A percentile compares a stretch with the other conserved stretches of the same genome.
Conservation (phyloP, 108 stramenopile species). For the Mediolabrus comicus region DNA sequence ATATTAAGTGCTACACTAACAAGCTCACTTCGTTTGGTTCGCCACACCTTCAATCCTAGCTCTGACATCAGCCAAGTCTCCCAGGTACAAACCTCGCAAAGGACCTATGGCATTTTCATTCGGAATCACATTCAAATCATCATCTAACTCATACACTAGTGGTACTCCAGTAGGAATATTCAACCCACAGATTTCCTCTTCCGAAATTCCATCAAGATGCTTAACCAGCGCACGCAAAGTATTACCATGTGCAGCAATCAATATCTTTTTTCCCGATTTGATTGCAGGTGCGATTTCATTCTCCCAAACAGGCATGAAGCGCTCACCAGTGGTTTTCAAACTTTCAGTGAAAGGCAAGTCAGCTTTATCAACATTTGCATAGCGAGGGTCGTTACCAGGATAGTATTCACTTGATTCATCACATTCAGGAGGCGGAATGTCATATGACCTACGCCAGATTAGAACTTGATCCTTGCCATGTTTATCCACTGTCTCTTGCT, state of each 20-base stretch:
- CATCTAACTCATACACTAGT: slow-evolving; percentile 92
- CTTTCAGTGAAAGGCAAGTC: slow-evolving; percentile 86
- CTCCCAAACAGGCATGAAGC: slow-evolving; percentile 95
- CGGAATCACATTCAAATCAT: slow-evolving; percentile 87
- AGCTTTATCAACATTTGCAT: slow-evolving; percentile 64
- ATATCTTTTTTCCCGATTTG: slow-evolving; percentile 89
- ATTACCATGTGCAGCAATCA: slow-evolving; percentile 99
- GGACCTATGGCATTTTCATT: slow-evolving; percentile 88
- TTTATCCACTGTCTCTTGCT: slow-evolving; percentile 96
- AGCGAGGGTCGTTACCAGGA: slow-evolving; percentile 90
- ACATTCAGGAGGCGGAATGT: slow-evolving; percentile 91
- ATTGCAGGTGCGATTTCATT: slow-evolving; percentile 84
- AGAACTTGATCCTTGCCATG: slow-evolving; percentile 95
- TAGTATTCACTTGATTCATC: slow-evolving; percentile 74
- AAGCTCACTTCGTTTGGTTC: slow-evolving; percentile 86
- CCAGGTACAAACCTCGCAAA: slow-evolving; percentile 85
- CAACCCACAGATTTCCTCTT: slow-evolving; percentile 90
- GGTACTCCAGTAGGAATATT: slow-evolving; percentile 99
- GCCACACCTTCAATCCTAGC: slow-evolving; percentile 89
- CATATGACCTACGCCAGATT: slow-evolving; percentile 94
- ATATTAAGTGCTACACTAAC: background rate
- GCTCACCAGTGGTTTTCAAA: slow-evolving; percentile 88
- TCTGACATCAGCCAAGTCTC: slow-evolving; percentile 83
- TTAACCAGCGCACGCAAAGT: slow-evolving; percentile 98
- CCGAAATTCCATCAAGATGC: slow-evolving; percentile 95